These are phyloP conservation scores for Candida taoyuanica DNA, from an alignment of 805 yeast genomes.

Conservation along the genomic window DNA sequence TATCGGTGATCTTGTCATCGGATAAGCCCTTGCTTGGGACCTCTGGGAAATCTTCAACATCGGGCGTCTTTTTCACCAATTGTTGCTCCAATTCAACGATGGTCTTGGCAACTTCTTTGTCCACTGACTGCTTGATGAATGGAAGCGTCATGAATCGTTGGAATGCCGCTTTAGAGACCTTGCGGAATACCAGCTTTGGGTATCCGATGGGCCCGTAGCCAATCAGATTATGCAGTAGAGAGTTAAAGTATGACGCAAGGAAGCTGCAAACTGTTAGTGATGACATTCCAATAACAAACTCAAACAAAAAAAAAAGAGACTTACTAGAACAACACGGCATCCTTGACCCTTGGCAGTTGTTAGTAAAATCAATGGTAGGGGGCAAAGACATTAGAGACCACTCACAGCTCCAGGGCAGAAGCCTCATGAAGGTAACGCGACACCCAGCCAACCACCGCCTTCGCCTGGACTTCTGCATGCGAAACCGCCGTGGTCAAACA, in stretches of 20 bases:
- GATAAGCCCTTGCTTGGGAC: slow-evolving; percentile 62
- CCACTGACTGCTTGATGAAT: slow-evolving; percentile 49
- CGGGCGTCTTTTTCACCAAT: slow-evolving; percentile 50
- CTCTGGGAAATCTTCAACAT: slow-evolving; percentile 37
- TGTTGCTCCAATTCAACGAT: slow-evolving; percentile 47
- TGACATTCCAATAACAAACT: no score
- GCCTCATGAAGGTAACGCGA: slow-evolving; percentile 3
- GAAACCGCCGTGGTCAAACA: no score
- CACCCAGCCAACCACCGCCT: no score
- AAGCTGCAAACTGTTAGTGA: slow-evolving; percentile 4
- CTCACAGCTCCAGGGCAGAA: slow-evolving; percentile 8
- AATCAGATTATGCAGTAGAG: slow-evolving; percentile 17
- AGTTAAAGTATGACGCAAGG: slow-evolving; percentile 3
- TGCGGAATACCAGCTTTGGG: slow-evolving; percentile 3
- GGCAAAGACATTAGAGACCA: not conserved
- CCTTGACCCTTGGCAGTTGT: not conserved
- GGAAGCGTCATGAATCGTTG: slow-evolving; percentile 42
- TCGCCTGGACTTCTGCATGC: no score
- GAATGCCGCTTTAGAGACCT: slow-evolving; percentile 26
- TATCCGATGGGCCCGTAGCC: slow-evolving; percentile 41
- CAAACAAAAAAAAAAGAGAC: not conserved
- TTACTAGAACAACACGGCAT: not conserved
- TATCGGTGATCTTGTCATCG: slow-evolving; percentile 40
- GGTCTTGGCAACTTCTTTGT: slow-evolving; percentile 50
- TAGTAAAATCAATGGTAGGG: not conserved